A percentile compares a stretch with the other conserved stretches of the same genome.
Conservation (phyloP, 306 rosid genomes). For the Sesbania bispinosa region DNA sequence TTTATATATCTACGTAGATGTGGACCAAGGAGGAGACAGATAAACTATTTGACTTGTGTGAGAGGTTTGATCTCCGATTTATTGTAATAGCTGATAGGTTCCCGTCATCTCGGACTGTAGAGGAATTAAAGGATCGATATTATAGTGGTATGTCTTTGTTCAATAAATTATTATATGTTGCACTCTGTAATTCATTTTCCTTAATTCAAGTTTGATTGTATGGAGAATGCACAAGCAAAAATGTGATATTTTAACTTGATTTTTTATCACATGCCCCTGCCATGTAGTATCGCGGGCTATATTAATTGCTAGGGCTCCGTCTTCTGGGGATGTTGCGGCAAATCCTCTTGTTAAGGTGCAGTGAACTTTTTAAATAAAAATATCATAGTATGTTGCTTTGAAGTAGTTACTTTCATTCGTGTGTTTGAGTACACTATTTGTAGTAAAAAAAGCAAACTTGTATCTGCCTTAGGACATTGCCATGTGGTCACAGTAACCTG, state of each 20-base stretch:
- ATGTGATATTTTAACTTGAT: constrained; percentile 1
- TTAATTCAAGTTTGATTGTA: not conserved
- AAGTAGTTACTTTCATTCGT: not conserved
- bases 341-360: constrained; percentile 74
- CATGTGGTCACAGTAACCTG: not conserved
- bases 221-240: constrained; percentile 1
- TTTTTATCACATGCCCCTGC: constrained; percentile 1
- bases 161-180: not conserved
- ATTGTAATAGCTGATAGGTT: constrained; percentile 89
- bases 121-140: constrained; percentile 90
- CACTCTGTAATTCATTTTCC: constrained; percentile 13
- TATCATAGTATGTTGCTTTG: not conserved
- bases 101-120: constrained; percentile 71
- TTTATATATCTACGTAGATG: constrained; percentile 34
- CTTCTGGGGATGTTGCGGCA: constrained; percentile 60
- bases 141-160: constrained; percentile 61
- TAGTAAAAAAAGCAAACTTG: not conserved
- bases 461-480: not conserved
- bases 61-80: constrained; percentile 84
- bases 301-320: constrained; percentile 60
- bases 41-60: constrained; percentile 81
- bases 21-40: constrained; percentile 98
- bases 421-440: not conserved
- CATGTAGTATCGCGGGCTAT: constrained; percentile 63
- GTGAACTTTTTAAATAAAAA: not conserved